Evolutionary conservation across 2,329 filamentous ascomycete species (phyloP).

Genomic region (Pseudocercospora cruenta): DNA sequence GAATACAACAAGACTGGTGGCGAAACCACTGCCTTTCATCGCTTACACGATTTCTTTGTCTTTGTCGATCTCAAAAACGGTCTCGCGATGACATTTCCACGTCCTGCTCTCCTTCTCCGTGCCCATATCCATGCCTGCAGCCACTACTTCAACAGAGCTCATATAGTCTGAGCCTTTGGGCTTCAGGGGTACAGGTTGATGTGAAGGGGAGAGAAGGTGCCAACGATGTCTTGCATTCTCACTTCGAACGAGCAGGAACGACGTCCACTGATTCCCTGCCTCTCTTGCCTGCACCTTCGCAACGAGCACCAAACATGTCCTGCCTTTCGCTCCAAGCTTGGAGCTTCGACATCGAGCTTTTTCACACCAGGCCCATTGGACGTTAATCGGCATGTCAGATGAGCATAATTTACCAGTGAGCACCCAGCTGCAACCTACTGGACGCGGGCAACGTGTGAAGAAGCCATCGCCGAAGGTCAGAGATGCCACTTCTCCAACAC

Average conservation of each 20-base stretch:
- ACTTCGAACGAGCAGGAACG: background rate
- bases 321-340: background rate
- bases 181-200: background rate
- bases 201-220: background rate
- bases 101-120: background rate
- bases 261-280: background rate
- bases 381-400: background rate
- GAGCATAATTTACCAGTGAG: background rate
- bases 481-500: background rate
- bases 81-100: background rate
- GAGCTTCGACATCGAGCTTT: background rate
- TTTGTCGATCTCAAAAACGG: background rate
- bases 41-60: background rate
- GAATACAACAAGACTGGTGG: background rate
- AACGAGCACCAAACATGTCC: too few relatives aligned
- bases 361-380: background rate
- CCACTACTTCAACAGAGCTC: background rate
- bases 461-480: conserved; percentile 1
- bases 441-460: background rate
- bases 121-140: background rate
- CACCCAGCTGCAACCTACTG: background rate
- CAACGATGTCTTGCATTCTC: background rate
- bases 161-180: background rate
- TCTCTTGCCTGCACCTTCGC: background rate
- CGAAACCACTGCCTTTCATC: background rate